phyloP scores from a whole-genome alignment of 1,284 basidiomycete genomes.

The Rhodotorula sp. region DNA sequence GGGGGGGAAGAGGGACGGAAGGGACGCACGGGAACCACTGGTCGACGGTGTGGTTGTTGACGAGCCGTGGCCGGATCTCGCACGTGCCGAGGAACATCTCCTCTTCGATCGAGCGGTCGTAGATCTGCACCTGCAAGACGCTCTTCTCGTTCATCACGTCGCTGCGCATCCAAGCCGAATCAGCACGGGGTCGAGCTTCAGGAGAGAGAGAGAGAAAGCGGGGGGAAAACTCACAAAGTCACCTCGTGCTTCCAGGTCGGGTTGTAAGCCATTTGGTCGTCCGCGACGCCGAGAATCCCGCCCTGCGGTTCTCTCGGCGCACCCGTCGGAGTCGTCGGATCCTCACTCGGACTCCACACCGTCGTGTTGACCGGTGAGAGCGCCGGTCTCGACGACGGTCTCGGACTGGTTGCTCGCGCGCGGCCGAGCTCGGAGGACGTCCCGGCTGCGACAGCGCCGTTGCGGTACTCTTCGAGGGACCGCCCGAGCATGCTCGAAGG shows the following conservation, averaged over 20 bases:
- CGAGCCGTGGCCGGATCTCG: conserved; percentile 83
- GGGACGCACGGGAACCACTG: conserved; percentile 85
- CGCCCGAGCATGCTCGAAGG: conserved; percentile 23
- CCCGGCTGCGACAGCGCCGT: background rate
- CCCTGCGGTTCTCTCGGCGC: conserved; percentile 4
- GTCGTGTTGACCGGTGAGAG: conserved; percentile 18
- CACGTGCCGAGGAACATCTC: conserved; percentile 87
- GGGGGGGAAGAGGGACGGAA: background rate
- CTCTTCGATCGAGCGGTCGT: conserved; percentile 80
- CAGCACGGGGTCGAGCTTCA: background rate
- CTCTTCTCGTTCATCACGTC: conserved; percentile 92
- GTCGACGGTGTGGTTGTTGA: conserved; percentile 91
- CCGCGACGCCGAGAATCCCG: conserved; percentile 12
- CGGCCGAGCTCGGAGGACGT: background rate
- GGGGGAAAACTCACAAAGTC: conserved; percentile 69
- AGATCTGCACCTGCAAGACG: conserved; percentile 83
- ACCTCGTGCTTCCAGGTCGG: conserved; percentile 99
- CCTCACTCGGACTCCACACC: conserved; percentile 13
- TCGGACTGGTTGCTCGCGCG: background rate
- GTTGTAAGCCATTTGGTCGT: conserved; percentile 60
- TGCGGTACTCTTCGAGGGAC: conserved; percentile 22
- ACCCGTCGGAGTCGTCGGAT: conserved; percentile 28
- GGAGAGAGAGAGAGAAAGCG: background rate
- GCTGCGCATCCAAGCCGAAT: conserved; percentile 52
- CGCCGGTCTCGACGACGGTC: conserved; percentile 10